These are phyloP conservation scores for Xanthoceras sorbifolium DNA, from an alignment of 345 rosid genomes.

Conservation along the genomic window DNA sequence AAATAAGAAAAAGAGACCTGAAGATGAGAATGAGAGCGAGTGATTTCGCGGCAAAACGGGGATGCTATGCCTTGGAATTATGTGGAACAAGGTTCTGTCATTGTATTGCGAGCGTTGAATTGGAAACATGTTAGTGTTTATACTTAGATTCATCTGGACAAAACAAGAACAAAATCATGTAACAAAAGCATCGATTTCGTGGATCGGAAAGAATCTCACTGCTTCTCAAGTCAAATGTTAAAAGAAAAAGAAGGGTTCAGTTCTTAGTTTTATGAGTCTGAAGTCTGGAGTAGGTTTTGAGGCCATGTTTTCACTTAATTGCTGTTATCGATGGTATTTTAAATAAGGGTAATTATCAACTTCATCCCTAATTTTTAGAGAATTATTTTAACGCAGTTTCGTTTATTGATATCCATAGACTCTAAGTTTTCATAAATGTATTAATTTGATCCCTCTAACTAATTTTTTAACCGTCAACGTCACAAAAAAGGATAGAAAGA, in stretches of 20 bases:
- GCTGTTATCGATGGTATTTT: too few species aligned
- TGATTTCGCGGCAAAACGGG: constrained; percentile 22
- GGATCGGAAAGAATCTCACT: background rate
- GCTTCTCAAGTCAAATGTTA: background rate
- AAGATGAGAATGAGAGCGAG: background rate
- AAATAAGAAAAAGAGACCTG: background rate
- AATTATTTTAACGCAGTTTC: too few species aligned
- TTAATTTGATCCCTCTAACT: too few species aligned
- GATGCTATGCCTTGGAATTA: constrained; percentile 5
- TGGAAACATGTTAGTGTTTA: background rate
- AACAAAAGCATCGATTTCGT: background rate
- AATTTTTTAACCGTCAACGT: too few species aligned
- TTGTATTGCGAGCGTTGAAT: constrained; percentile 14
- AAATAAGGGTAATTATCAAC: too few species aligned
- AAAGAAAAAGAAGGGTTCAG: background rate
- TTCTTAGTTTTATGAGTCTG: too few species aligned
- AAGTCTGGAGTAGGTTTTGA: too few species aligned
- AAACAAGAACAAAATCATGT: background rate
- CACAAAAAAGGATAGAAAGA: too few species aligned
- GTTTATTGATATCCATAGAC: too few species aligned
- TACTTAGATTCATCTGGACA: constrained; percentile 21
- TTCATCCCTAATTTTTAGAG: too few species aligned
- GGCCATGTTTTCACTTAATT: too few species aligned
- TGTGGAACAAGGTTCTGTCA: constrained; percentile 1
- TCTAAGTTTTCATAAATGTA: too few species aligned